These are phyloP conservation scores for Hypoxylon rubiginosum DNA, from an alignment of 2,329 filamentous ascomycete species.

Conservation along the genomic window DNA sequence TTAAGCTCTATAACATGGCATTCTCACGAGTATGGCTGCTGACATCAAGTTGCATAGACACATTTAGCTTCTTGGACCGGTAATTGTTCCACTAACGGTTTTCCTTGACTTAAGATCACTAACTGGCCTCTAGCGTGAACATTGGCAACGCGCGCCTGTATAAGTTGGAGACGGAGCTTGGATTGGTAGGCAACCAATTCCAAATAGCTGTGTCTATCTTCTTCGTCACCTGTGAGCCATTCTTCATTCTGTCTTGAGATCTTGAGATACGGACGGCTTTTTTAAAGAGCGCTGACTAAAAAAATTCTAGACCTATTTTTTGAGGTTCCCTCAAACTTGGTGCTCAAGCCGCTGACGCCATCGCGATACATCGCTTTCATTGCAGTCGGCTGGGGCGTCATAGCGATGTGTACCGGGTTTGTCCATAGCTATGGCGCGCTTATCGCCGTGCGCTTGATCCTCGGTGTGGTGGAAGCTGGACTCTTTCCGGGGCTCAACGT, in stretches of 20 bases:
- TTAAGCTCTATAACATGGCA: neutral
- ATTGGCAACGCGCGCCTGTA: conserved; percentile 80
- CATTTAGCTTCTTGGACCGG: conserved; percentile 82
- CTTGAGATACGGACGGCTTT: too few species aligned
- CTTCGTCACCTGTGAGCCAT: conserved; percentile 71
- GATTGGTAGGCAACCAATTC: conserved; percentile 74
- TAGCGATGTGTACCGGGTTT: conserved; percentile 78
- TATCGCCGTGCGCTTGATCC: conserved; percentile 76
- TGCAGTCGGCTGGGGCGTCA: conserved; percentile 73
- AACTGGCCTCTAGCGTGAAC: conserved; percentile 66
- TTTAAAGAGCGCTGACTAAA: conserved; percentile 13
- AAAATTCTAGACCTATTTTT: conserved; percentile 60
- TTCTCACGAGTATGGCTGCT: conserved; percentile 14
- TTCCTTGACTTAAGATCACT: conserved; percentile 6
- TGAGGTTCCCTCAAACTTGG: conserved; percentile 75
- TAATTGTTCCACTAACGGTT: conserved; percentile 53
- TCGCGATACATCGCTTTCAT: conserved; percentile 75
- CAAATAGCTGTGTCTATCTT: conserved; percentile 76
- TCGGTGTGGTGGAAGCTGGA: conserved; percentile 68
- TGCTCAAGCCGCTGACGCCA: conserved; percentile 73
- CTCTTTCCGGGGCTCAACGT: conserved; percentile 49
- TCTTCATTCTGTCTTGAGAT: conserved; percentile 42
- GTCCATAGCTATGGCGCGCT: conserved; percentile 74
- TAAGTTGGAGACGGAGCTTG: conserved; percentile 72
- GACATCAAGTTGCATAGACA: conserved; percentile 55